Evolutionary conservation across 306 rosid species (phyloP).

Genomic region (Cucumis hystrix): DNA sequence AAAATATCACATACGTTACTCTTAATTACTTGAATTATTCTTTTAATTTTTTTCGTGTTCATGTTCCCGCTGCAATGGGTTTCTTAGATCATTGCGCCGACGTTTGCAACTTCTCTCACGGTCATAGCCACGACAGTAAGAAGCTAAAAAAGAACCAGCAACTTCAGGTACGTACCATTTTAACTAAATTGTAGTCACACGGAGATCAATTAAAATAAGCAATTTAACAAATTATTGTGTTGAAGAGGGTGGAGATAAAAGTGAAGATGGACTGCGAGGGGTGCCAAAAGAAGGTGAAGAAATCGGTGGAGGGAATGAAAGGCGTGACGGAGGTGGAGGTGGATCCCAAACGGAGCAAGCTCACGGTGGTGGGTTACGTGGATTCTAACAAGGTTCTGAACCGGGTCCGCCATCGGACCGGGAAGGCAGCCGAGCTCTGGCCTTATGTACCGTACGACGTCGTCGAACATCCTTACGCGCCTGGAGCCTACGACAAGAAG

Average conservation of each 20-base stretch:
- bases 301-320: constrained; percentile 34
- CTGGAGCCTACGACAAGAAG: constrained; percentile 30
- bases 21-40: neutral
- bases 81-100: constrained; percentile 5
- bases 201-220: no score
- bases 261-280: constrained; percentile 46
- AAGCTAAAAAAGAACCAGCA: constrained; percentile 15
- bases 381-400: constrained; percentile 23
- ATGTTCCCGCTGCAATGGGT: constrained; percentile 8
- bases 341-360: constrained; percentile 29
- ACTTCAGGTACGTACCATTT: constrained; percentile 4
- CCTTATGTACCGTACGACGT: constrained; percentile 36
- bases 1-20: neutral
- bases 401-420: constrained; percentile 30
- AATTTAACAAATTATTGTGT: no score
- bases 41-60: neutral
- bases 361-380: constrained; percentile 32
- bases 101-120: neutral
- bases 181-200: no score
- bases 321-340: constrained; percentile 30
- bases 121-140: neutral
- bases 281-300: constrained; percentile 30
- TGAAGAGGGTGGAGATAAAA: constrained; percentile 31
- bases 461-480: constrained; percentile 35
- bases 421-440: constrained; percentile 42